phyloP scores from a whole-genome alignment of 352 stramenopile genomes.

The Pythium pyrilobum region DNA sequence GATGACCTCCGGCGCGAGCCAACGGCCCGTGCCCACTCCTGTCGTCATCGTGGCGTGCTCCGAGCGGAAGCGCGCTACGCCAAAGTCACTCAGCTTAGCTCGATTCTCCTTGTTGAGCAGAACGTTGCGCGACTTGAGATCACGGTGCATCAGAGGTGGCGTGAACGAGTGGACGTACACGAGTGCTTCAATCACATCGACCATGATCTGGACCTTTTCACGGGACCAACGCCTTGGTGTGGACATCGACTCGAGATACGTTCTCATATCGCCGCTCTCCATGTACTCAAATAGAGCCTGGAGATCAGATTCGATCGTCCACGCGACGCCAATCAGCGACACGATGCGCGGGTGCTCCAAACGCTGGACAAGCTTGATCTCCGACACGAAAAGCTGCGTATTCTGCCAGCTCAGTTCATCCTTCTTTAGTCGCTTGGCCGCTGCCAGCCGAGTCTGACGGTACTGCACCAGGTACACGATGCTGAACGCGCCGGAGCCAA shows the following conservation, averaged over 20 bases:
- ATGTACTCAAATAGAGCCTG: constrained; percentile 73
- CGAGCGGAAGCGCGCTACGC: constrained; percentile 28
- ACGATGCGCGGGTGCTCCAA: constrained; percentile 68
- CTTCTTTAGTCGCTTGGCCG: constrained; percentile 35
- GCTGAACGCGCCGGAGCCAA: constrained; percentile 29
- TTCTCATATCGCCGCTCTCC: constrained; percentile 49
- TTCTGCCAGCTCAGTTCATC: constrained; percentile 34
- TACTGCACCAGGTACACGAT: constrained; percentile 47
- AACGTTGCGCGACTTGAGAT: constrained; percentile 39
- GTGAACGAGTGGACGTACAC: constrained; percentile 45
- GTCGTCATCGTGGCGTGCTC: constrained; percentile 32
- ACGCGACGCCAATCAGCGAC: constrained; percentile 57
- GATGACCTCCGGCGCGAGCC: constrained; percentile 34
- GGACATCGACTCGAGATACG: constrained; percentile 31
- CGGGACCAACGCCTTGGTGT: constrained; percentile 27
- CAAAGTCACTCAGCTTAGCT: constrained; percentile 39
- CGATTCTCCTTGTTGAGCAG: constrained; percentile 21
- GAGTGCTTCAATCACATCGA: constrained; percentile 33
- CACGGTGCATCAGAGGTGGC: constrained; percentile 30
- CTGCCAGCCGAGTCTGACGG: constrained; percentile 20
- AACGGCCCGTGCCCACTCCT: constrained; percentile 27
- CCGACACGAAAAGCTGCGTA: constrained; percentile 51
- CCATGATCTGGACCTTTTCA: constrained; percentile 33
- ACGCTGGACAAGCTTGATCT: constrained; percentile 67
- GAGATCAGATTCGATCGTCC: constrained; percentile 52